Evolutionary conservation across 306 rosid genomes (phyloP).

Genomic region (Cucurbita maxima): DNA sequence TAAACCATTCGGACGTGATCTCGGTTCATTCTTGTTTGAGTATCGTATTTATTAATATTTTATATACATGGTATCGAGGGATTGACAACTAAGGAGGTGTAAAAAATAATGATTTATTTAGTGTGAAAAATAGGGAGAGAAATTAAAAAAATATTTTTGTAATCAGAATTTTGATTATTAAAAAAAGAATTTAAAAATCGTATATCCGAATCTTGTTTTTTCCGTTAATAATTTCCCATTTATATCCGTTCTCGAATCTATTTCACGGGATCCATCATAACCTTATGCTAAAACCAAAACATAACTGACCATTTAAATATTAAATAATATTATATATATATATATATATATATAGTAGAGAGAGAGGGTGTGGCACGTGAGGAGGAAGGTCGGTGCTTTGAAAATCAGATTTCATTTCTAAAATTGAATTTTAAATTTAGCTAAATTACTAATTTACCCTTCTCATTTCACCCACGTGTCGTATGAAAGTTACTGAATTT

Average conservation of each 20-base stretch:
- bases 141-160: background rate
- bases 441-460: too few relatives aligned
- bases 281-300: background rate
- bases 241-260: background rate
- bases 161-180: background rate
- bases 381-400: background rate
- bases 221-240: background rate
- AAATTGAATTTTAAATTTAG: background rate
- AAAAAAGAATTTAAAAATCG: background rate
- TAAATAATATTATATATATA: background rate
- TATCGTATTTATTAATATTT: too few relatives aligned
- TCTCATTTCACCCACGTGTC: too few relatives aligned
- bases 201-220: background rate
- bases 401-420: background rate
- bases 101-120: background rate
- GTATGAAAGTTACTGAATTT: too few relatives aligned
- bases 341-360: too few relatives aligned
- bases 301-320: background rate
- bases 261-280: background rate
- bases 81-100: background rate
- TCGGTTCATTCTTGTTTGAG: too few relatives aligned
- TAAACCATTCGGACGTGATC: too few relatives aligned
- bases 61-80: too few relatives aligned
- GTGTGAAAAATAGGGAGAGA: too few relatives aligned
- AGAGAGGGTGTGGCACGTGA: conserved; percentile 3